A percentile compares a stretch with the other conserved stretches of the same genome.
These are phyloP conservation scores for Mentha longifolia DNA, from an alignment of 257 asterid genomes.

Conservation along the genomic window DNA sequence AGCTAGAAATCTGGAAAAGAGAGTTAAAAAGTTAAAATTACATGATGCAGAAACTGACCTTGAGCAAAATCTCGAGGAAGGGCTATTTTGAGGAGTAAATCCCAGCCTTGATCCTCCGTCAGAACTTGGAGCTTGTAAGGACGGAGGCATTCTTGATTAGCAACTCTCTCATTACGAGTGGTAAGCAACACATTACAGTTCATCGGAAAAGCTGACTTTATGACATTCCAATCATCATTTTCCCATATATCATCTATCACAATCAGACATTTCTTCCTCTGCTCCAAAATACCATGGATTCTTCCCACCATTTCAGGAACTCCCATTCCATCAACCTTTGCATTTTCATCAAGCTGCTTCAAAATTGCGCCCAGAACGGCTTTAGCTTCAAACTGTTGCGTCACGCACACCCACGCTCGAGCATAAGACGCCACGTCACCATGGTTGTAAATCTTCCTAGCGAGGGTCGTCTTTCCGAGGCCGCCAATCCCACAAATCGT, in stretches of 20 bases:
- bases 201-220: not conserved
- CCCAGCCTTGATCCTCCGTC: conserved; percentile 24
- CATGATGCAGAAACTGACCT: not conserved
- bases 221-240: not conserved
- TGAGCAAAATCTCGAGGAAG: not conserved
- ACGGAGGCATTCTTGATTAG: not conserved
- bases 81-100: conserved; percentile 23
- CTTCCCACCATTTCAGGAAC: conserved; percentile 2
- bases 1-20: too few species aligned
- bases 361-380: conserved; percentile 25
- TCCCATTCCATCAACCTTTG: not conserved
- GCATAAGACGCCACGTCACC: not conserved
- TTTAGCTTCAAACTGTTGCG: conserved; percentile 29
- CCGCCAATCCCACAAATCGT: not conserved
- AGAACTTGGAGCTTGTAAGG: not conserved
- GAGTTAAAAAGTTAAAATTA: too few species aligned
- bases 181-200: conserved; percentile 19
- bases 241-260: conserved; percentile 1
- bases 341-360: conserved; percentile 3
- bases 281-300: not conserved
- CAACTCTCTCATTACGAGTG: not conserved
- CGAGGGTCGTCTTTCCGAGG: not conserved
- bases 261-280: not conserved
- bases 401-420: conserved; percentile 38
- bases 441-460: not conserved